Conservation (phyloP, 192 early-diverging fungal species). For the Entomortierella beljakovae region DNA sequence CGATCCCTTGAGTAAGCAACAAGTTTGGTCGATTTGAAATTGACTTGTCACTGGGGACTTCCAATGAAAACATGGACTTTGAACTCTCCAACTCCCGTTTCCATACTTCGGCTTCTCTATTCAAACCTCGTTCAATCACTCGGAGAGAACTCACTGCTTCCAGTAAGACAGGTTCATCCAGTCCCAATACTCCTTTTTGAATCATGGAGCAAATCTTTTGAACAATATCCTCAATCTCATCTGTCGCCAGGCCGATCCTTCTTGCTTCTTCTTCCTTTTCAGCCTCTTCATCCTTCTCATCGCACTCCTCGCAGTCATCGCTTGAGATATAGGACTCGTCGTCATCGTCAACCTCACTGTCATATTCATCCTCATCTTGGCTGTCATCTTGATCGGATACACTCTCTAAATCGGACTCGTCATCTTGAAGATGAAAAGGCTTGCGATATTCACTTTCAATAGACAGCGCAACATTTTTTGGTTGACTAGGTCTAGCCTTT, state of each 20-base stretch:
- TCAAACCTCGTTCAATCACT: conserved; percentile 35
- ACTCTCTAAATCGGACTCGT: background rate
- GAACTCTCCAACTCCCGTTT: conserved; percentile 13
- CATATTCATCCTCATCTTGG: background rate
- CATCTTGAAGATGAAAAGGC: conserved; percentile 6
- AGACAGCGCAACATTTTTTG: conserved; percentile 7
- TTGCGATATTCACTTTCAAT: conserved; percentile 39
- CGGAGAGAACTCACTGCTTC: conserved; percentile 41
- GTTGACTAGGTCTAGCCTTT: background rate
- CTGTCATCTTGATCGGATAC: background rate
- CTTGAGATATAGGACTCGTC: background rate
- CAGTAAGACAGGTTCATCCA: conserved; percentile 41
- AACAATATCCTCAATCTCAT: conserved; percentile 45
- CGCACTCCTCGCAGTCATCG: conserved; percentile 16
- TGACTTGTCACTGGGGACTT: background rate
- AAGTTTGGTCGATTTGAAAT: background rate
- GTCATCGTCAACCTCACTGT: background rate
- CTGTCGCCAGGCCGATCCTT: conserved; percentile 35
- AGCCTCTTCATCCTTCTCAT: conserved; percentile 26
- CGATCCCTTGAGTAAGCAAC: conserved; percentile 37
- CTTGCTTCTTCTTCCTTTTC: conserved; percentile 40
- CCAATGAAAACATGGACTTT: conserved; percentile 2
- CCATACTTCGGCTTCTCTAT: conserved; percentile 15
- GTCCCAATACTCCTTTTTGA: conserved; percentile 39
- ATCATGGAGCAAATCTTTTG: conserved; percentile 48